Evolutionary conservation across 2,329 filamentous ascomycete species (phyloP).

Genomic region (Hypoxylon sp.): DNA sequence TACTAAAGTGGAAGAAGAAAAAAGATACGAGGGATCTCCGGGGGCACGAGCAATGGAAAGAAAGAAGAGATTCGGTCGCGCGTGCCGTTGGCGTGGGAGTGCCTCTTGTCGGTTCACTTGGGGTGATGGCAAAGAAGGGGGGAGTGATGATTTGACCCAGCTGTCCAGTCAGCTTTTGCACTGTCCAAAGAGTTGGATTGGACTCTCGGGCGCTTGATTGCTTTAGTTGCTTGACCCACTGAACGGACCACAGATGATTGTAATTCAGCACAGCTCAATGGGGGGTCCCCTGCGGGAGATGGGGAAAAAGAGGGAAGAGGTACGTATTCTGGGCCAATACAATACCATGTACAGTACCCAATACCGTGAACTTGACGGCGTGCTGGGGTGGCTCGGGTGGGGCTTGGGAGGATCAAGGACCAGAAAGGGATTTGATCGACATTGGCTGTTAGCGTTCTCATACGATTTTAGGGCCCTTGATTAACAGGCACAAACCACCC

Average conservation of each 20-base stretch:
- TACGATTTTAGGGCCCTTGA: constrained; percentile 31
- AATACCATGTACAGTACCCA: neutral
- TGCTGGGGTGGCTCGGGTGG: constrained; percentile 3
- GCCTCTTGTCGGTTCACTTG: constrained; percentile 22
- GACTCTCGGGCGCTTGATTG: constrained; percentile 33
- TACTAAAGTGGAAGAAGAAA: constrained; percentile 34
- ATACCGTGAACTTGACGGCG: neutral
- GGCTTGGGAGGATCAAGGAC: constrained; percentile 13
- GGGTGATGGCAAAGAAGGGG: constrained; percentile 37
- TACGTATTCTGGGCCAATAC: neutral
- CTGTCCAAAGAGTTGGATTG: constrained; percentile 18
- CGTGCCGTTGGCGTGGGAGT: constrained; percentile 7
- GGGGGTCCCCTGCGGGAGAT: constrained; percentile 11
- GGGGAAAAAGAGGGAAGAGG: constrained; percentile 11
- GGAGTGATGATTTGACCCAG: constrained; percentile 20
- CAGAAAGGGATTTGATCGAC: constrained; percentile 23
- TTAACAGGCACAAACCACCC: constrained; percentile 39
- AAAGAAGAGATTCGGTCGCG: constrained; percentile 49
- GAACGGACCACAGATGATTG: neutral
- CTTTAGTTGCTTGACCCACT: constrained; percentile 30
- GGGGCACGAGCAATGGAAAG: constrained; percentile 25
- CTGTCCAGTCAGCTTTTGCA: constrained; percentile 5
- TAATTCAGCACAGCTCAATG: constrained; percentile 15
- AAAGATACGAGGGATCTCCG: constrained; percentile 23
- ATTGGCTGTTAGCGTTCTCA: constrained; percentile 42